Evolutionary conservation across 108 stramenopile species (phyloP).

Genomic region (Epithemia pelagica): DNA sequence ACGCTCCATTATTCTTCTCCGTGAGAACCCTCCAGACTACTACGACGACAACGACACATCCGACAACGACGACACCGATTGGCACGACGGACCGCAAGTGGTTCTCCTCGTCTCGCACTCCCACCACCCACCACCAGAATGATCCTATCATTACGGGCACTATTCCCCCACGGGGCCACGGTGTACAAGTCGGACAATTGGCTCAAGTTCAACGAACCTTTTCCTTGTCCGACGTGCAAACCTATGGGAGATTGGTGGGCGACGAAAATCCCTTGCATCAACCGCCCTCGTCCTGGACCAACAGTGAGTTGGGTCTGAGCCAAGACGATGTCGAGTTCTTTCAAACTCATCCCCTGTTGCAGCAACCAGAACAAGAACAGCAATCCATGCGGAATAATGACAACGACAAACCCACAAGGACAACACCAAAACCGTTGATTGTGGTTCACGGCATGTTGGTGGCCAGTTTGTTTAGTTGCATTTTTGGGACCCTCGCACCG

Average conservation of each 20-base stretch:
- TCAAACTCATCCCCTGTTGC: slow-evolving; percentile 1
- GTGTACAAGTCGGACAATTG: slow-evolving; percentile 57
- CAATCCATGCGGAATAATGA: neutral
- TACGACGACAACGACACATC: no score
- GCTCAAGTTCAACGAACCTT: slow-evolving; percentile 45
- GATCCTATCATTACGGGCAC: slow-evolving; percentile 18
- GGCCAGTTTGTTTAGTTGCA: slow-evolving; percentile 70
- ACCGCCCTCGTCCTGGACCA: neutral
- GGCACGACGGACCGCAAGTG: no score
- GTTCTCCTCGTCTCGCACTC: no score
- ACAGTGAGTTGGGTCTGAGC: neutral
- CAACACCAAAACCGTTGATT: slow-evolving; percentile 12
- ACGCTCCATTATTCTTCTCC: no score
- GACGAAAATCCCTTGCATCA: slow-evolving; percentile 73
- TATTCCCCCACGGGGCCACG: slow-evolving; percentile 51
- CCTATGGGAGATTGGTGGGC: slow-evolving; percentile 44
- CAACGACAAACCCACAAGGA: slow-evolving; percentile 4
- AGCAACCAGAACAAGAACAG: neutral
- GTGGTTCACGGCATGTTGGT: slow-evolving; percentile 75
- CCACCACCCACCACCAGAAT: neutral
- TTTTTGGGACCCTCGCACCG: slow-evolving; percentile 74
- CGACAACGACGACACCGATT: no score
- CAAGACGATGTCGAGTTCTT: neutral
- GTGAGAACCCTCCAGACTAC: no score
- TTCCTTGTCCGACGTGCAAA: slow-evolving; percentile 34